These are phyloP conservation scores for Tuber indicum DNA, from an alignment of 495 filamentous ascomycete genomes.

Conservation along the genomic window DNA sequence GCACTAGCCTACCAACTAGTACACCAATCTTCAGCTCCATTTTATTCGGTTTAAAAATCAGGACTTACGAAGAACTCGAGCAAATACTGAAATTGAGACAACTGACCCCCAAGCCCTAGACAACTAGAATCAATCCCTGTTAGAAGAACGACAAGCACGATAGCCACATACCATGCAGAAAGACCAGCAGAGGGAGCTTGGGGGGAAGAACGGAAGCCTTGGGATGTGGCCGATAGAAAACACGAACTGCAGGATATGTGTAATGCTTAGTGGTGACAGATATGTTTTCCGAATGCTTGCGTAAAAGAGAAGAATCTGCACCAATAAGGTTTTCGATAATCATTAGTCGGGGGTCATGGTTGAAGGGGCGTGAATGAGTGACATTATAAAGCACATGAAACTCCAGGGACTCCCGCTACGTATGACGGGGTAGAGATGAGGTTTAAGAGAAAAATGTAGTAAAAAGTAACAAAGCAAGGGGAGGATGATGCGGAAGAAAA, in stretches of 20 bases:
- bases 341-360: slow-evolving; percentile 18
- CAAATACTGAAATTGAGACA: slow-evolving; percentile 78
- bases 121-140: slow-evolving; percentile 13
- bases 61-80: slow-evolving; percentile 60
- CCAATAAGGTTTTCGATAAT: slow-evolving; percentile 23
- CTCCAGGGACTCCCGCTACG: slow-evolving; percentile 11
- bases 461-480: slow-evolving; percentile 10
- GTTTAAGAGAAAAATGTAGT: slow-evolving; percentile 6
- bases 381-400: slow-evolving; percentile 11
- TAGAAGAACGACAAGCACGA: not conserved
- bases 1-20: not conserved
- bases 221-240: slow-evolving; percentile 75
- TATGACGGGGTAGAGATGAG: slow-evolving; percentile 9
- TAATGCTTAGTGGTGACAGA: slow-evolving; percentile 63
- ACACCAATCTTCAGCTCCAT: not conserved
- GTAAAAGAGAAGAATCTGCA: slow-evolving; percentile 69
- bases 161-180: slow-evolving; percentile 63
- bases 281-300: slow-evolving; percentile 64
- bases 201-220: slow-evolving; percentile 69
- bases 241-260: slow-evolving; percentile 69
- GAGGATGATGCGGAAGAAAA: not conserved
- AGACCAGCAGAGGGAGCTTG: slow-evolving; percentile 78
- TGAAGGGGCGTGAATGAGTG: not conserved
- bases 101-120: slow-evolving; percentile 66
- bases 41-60: not conserved